Base-by-base conservation (phyloP, 2,329 filamentous ascomycete species). In the Arthrobotrys pseudoclavata region DNA sequence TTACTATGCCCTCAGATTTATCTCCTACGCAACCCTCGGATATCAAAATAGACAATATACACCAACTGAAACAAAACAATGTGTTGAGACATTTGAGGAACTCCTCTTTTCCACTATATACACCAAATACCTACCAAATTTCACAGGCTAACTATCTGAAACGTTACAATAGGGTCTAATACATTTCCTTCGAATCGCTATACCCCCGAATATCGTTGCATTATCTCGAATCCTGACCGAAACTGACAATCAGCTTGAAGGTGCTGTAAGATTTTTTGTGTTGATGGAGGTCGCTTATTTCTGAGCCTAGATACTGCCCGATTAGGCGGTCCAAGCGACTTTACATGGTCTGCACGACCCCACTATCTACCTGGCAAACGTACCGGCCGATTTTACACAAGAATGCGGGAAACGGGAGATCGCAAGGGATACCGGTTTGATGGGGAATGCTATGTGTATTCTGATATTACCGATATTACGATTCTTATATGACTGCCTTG, bases 271-370 rank as follows among this genome's bases (percentile, higher is more conserved):
- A 60, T 42, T 42, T 60, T 60, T 60, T 34, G 55, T 13, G 55
- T 60, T 60, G 55, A 4, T 1, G 13, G 55, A 60, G 18, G 55
- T 60, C 22, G 20, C 55, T n/a, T 15, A 40, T 60, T 60, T 42
- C 55, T 60, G 31, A 13, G 42, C 24, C 22, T n/a, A 34, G 55
- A 40, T 42, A 42, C 20, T 42, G 6, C 34, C 55, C 26, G 20
- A 60, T 60, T 42, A 9, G 55, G 34, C 15, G 26, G 26, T 15
- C 31, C 7, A 45, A 31, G 22, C n/a, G n/a, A 3, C 40, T 9
- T n/a, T 37, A 13, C 10, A 13, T 13, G 6, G 29, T 31, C 29
- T 31, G 29, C 29, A 31, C 29, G 29, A 31, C 29, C 7, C 7
- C 29, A 31, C 4, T 3, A 31, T 31, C 29, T 2, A 5, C 37